Conservation (phyloP, 2,329 filamentous ascomycete genomes). For the Alternaria infectoria region DNA sequence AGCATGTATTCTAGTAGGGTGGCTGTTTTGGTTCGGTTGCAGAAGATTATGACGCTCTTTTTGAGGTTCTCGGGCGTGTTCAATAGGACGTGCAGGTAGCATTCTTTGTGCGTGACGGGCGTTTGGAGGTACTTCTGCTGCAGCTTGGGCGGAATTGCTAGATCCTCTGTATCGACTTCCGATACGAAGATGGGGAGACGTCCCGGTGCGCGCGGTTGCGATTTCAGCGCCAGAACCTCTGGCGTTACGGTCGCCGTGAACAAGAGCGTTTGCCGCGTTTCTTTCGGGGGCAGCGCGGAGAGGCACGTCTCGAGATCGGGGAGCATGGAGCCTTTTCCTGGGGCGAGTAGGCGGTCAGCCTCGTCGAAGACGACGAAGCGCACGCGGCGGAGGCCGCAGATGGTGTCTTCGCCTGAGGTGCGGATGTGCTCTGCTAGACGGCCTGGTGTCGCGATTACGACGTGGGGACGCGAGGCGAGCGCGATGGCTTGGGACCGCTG, state of each 20-base stretch:
- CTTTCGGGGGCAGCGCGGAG: constrained; percentile 76
- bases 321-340: constrained; percentile 84
- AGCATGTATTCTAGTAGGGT: constrained; percentile 88
- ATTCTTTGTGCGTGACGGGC: constrained; percentile 90
- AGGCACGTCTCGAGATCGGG: constrained; percentile 91
- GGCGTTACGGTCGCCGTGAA: constrained; percentile 96
- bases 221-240: constrained; percentile 86
- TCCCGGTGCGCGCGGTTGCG: constrained; percentile 73
- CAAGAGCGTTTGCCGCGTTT: constrained; percentile 85
- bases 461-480: constrained; percentile 79
- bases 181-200: constrained; percentile 85
- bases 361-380: constrained; percentile 93
- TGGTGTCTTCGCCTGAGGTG: constrained; percentile 88
- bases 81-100: constrained; percentile 90
- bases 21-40: constrained; percentile 88
- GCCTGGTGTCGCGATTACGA: constrained; percentile 91
- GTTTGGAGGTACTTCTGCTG: constrained; percentile 86
- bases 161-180: constrained; percentile 75
- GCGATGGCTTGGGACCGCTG: constrained; percentile 90
- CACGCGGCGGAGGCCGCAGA: constrained; percentile 78
- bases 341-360: constrained; percentile 84
- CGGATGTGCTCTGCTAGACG: constrained; percentile 92
- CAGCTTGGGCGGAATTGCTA: constrained; percentile 81
- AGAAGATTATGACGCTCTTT: constrained; percentile 89
- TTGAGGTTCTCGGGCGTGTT: constrained; percentile 72